A percentile compares a stretch with the other conserved stretches of the same genome.
Evolutionary conservation across 1,284 basidiomycete genomes (phyloP).

Genomic region (Dichomitus squalens): DNA sequence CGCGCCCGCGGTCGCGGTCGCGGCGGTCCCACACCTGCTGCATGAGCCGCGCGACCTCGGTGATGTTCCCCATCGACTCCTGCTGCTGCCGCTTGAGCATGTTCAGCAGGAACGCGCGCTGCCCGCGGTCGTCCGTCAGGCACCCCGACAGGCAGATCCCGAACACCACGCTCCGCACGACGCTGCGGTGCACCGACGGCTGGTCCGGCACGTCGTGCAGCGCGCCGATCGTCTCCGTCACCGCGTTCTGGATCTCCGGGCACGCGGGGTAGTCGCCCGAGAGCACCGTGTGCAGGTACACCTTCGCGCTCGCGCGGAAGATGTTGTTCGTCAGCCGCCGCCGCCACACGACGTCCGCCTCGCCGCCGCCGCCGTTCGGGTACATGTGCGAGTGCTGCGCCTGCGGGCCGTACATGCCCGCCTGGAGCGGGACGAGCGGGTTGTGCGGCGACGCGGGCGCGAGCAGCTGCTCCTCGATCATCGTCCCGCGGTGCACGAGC

Average conservation of each 20-base stretch:
- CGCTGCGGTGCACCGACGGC: slow-evolving; percentile 48
- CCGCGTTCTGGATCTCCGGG: slow-evolving; percentile 57
- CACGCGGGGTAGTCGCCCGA: slow-evolving; percentile 67
- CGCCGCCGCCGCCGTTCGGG: background rate
- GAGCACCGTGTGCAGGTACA: slow-evolving; percentile 74
- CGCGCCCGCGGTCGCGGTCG: slow-evolving; percentile 27
- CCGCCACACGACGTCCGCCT: background rate
- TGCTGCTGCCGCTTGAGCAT: slow-evolving; percentile 53
- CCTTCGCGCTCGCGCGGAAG: slow-evolving; percentile 71
- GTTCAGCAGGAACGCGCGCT: slow-evolving; percentile 47
- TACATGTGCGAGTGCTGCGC: slow-evolving; percentile 17
- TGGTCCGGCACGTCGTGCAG: slow-evolving; percentile 46
- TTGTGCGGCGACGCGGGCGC: slow-evolving; percentile 21
- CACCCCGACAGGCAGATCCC: slow-evolving; percentile 72
- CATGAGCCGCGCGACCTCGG: slow-evolving; percentile 58
- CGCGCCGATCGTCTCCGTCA: slow-evolving; percentile 55
- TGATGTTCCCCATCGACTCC: slow-evolving; percentile 63
- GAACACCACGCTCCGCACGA: slow-evolving; percentile 79
- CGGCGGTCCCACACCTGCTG: slow-evolving; percentile 57
- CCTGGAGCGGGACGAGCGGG: slow-evolving; percentile 19
- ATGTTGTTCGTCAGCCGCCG: slow-evolving; percentile 58
- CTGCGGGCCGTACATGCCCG: slow-evolving; percentile 23
- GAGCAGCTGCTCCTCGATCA: slow-evolving; percentile 52
- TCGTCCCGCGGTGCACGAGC: slow-evolving; percentile 53
- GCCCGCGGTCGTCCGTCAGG: slow-evolving; percentile 53